Evolutionary conservation across 2,329 filamentous ascomycete species (phyloP), one percentile per base, ranked within the genome.

Genomic region (Aspergillus clavatus): DNA sequence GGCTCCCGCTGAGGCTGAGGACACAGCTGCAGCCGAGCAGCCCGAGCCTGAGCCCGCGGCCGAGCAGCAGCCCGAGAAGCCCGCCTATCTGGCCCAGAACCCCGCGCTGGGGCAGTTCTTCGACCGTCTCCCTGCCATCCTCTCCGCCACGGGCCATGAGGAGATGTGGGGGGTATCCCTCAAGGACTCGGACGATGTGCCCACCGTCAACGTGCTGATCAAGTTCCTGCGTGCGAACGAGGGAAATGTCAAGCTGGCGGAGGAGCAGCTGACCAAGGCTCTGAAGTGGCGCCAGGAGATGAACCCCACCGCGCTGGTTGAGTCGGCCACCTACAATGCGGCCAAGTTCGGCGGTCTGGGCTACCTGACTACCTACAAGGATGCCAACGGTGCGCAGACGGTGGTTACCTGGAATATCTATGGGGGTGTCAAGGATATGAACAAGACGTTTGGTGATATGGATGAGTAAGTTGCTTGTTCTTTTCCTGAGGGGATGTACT

Each of bases 371-470:
- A 76, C 76, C n/a, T 82, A 93, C 55, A 70, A 76, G 43, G 73
- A 73, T 31, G 74, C 76, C 27, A 74, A 75, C 1, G 72, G 72
- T 21, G 76, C 75, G 40, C 63, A 71, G 44, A 65, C 80, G 58
- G 67, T 95, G 45, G 83, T 90, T 39, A 93, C 87, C 2, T 96
- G 90, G 85, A 96, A 96, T 67, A 83, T 96, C 60, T 96, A 97
- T 63, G 90, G 90, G 11, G 81, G 82, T 28, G 87, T 90, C 51
- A 93, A 93, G 76, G 80, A 88, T 57, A 82, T 89, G 50, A 80
- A 86, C 53, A 74, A 76, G 46, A 94, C 89, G 0, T 96, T 96
- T 72, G 87, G 86, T 3, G 78, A 93, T 59, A 72, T 89, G 5
- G 76, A 89, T 21, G 86, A 86, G 88, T 95, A 72, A 66, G 84